These are phyloP conservation scores for Hypoxylon lienhwacheense DNA, from an alignment of 495 filamentous ascomycete genomes.

Conservation along the genomic window DNA sequence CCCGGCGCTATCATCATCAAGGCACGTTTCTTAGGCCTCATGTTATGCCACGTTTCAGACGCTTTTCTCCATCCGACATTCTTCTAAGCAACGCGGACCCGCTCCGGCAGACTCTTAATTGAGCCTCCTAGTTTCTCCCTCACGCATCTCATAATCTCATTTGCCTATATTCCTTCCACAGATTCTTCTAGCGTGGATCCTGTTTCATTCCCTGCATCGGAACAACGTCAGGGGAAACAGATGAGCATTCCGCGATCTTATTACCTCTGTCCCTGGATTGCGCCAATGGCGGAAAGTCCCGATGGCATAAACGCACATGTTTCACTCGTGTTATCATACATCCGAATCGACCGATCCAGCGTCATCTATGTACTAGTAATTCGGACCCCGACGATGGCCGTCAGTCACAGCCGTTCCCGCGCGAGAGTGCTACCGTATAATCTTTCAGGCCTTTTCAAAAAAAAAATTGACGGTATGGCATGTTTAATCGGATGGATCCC, in stretches of 20 bases:
- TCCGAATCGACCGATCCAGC: conserved; percentile 30
- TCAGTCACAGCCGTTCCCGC: conserved; percentile 29
- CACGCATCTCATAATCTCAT: conserved; percentile 16
- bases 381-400: conserved; percentile 15
- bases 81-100: conserved; percentile 17
- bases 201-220: conserved; percentile 34
- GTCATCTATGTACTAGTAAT: conserved; percentile 16
- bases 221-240: conserved; percentile 11
- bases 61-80: conserved; percentile 16
- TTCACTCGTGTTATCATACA: conserved; percentile 24
- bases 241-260: conserved; percentile 19
- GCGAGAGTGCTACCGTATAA: conserved; percentile 22
- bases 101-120: conserved; percentile 17
- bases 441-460: conserved; percentile 13
- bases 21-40: conserved; percentile 28
- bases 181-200: conserved; percentile 29
- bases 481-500: conserved; percentile 30
- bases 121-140: conserved; percentile 26
- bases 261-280: conserved; percentile 22
- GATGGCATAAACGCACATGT: conserved; percentile 29
- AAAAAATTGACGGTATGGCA: conserved; percentile 13
- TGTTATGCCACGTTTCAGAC: conserved; percentile 38
- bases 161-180: conserved; percentile 21
- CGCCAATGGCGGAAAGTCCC: conserved; percentile 40
- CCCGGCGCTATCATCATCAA: conserved; percentile 29